Base-by-base conservation (phyloP, 371 early-diverging fungal species). In the Mucor irregularis region DNA sequence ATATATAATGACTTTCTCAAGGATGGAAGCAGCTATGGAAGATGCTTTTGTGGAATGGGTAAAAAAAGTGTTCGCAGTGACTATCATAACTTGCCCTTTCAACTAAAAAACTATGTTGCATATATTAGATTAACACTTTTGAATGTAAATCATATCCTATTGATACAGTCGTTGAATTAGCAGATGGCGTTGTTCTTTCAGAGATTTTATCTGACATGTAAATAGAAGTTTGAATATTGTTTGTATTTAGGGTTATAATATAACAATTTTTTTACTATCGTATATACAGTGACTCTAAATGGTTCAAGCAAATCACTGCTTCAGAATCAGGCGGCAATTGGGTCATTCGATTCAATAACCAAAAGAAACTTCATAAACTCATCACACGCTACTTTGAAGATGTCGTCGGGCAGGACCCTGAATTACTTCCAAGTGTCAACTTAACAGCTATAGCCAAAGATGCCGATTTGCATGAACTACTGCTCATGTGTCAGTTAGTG, bases 341-440 rank as follows among this genome's bases (percentile, higher is more conserved):
- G 98, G 92, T 96, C 5, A 71, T 89, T 43, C 89, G 88, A 54
- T 88, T 93, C 73, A 96, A 94, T 70, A 91, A 89, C 56, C 86
- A 95, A 42, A 94, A 95, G 69, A 89, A 87, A 64, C 78, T 95
- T n/a, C 83, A 93, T 74, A 89, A 88, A 59, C 80, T 92, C 10
- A 72, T 96, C 17, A 86, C 84, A 7, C 81, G 87, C 16, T 96
- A 93, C 73, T 92, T 91, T 59, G 94, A 94, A 49, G 94, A 96
- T 43, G 87, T 92, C 17, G 80, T 94, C 14, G 82, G 84, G 50
- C 80, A 85, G 65, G 74, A 86, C 42, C 63, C 81, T 63, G 76
- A 76, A 68, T 25, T 74, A 58, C 46, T 81, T 77, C 74, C 87
- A 2, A 50, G 74, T 56, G 72, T 78, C 5, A 89, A 93, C 64